These are phyloP conservation scores for Pseudocercospora musae DNA, from an alignment of 2,329 filamentous ascomycete species.

Conservation along the genomic window DNA sequence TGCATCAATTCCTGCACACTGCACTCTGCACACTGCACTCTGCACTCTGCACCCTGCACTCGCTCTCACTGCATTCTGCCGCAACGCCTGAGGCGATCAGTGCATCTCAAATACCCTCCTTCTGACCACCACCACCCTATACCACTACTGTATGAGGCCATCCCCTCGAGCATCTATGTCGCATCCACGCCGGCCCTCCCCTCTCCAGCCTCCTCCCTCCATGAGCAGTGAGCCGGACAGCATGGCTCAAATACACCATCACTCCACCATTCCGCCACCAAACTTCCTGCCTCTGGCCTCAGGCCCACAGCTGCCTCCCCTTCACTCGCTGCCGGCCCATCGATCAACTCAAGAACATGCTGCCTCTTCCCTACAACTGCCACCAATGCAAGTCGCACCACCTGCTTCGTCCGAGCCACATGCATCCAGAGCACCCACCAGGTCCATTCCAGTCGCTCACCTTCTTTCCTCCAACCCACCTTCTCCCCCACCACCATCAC, in stretches of 20 bases:
- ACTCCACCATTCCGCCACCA: slow-evolving; percentile 40
- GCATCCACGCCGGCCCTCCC: slow-evolving; percentile 34
- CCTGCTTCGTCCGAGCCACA: slow-evolving; percentile 31
- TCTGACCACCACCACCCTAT: no score
- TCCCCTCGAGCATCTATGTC: slow-evolving; percentile 28
- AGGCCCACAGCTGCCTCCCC: slow-evolving; percentile 38
- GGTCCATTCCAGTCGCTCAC: slow-evolving; percentile 25
- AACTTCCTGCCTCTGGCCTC: slow-evolving; percentile 40
- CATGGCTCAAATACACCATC: slow-evolving; percentile 48
- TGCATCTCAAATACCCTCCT: slow-evolving; percentile 19
- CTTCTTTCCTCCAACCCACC: slow-evolving; percentile 31
- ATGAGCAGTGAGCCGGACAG: slow-evolving; percentile 34
- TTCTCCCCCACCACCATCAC: slow-evolving; percentile 33
- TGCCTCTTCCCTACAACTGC: slow-evolving; percentile 29
- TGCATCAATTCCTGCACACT: slow-evolving; percentile 15
- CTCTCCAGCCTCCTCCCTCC: slow-evolving; percentile 42
- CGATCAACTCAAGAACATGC: slow-evolving; percentile 12
- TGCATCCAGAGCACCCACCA: slow-evolving; percentile 11
- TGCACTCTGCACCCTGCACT: no score
- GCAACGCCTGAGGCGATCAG: slow-evolving; percentile 13
- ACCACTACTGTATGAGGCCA: no score
- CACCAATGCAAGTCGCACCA: slow-evolving; percentile 40
- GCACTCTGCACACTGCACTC: no score
- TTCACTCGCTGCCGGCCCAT: slow-evolving; percentile 20
- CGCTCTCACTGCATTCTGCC: slow-evolving; percentile 17